Percentiles rank a stretch among this genome's conserved stretches.
These are phyloP conservation scores for Chaetomidium leptoderma DNA, from an alignment of 495 filamentous ascomycete species.

Conservation along the genomic window DNA sequence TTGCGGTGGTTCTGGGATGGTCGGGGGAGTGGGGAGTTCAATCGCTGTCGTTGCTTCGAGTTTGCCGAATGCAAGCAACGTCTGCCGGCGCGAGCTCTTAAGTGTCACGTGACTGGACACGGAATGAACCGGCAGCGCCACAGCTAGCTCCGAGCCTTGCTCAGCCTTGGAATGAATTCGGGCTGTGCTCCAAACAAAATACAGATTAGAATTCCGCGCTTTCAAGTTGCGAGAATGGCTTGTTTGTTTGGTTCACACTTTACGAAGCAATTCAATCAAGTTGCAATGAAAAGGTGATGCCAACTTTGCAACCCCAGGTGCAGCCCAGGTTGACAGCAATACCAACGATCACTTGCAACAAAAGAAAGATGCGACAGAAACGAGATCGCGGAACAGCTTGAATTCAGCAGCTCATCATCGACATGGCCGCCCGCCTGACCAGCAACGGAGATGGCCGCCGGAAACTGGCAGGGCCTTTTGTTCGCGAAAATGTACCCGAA, in stretches of 20 bases:
- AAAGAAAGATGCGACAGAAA: not conserved
- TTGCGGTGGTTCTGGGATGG: conserved; percentile 54
- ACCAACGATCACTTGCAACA: not conserved
- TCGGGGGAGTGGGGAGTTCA: conserved; percentile 44
- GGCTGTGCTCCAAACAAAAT: not conserved
- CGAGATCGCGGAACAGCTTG: not conserved
- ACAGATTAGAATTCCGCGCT: no score
- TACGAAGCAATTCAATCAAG: no score
- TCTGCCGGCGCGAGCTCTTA: conserved; percentile 21
- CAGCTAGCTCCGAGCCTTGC: not conserved
- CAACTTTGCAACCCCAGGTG: no score
- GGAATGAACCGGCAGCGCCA: conserved; percentile 18
- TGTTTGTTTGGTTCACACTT: no score
- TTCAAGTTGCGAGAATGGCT: no score
- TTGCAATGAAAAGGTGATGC: no score
- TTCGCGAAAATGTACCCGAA: conserved; percentile 7
- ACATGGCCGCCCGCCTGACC: not conserved
- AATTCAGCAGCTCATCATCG: not conserved
- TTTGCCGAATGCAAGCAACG: conserved; percentile 32
- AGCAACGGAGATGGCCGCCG: not conserved
- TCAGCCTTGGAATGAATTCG: not conserved
- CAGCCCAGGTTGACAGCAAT: not conserved
- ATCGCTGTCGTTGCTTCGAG: conserved; percentile 35
- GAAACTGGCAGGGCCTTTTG: not conserved
- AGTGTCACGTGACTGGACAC: conserved; percentile 30